phyloP scores from a whole-genome alignment of 352 stramenopile species.

The Nothophytophthora sp. region DNA sequence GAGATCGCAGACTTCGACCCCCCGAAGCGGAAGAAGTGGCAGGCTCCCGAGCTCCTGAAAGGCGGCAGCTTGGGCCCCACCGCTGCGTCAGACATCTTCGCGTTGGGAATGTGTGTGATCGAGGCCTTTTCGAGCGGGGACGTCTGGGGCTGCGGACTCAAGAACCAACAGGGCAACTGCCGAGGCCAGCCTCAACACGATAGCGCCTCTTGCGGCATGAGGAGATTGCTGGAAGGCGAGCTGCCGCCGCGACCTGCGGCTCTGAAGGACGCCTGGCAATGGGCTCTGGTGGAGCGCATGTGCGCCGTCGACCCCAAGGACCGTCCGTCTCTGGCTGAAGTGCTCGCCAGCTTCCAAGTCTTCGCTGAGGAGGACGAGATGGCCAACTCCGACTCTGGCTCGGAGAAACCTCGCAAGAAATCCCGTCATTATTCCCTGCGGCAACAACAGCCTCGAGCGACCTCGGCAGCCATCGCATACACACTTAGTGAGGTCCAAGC shows the following conservation, averaged over 20 bases:
- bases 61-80: constrained; percentile 9
- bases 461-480: constrained; percentile 15
- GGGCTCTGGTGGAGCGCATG: constrained; percentile 32
- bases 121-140: constrained; percentile 30
- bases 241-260: constrained; percentile 15
- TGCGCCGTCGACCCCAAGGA: constrained; percentile 14
- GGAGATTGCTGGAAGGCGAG: background rate
- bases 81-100: constrained; percentile 26
- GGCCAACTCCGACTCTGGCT: constrained; percentile 7
- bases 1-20: background rate
- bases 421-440: background rate
- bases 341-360: constrained; percentile 26
- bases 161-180: too few relatives aligned
- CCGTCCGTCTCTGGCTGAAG: constrained; percentile 19
- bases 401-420: constrained; percentile 12
- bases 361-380: constrained; percentile 27
- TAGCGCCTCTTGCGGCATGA: background rate
- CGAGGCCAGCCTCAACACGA: too few relatives aligned
- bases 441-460: constrained; percentile 14
- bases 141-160: constrained; percentile 7
- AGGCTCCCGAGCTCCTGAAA: constrained; percentile 20
- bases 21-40: constrained; percentile 13
- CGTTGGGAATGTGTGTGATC: constrained; percentile 32
- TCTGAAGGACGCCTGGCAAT: constrained; percentile 20
- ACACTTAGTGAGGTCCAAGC: constrained; percentile 24